Evolutionary conservation across 2,329 filamentous ascomycete genomes (phyloP).

Genomic region (Sphaerostilbella broomeana): DNA sequence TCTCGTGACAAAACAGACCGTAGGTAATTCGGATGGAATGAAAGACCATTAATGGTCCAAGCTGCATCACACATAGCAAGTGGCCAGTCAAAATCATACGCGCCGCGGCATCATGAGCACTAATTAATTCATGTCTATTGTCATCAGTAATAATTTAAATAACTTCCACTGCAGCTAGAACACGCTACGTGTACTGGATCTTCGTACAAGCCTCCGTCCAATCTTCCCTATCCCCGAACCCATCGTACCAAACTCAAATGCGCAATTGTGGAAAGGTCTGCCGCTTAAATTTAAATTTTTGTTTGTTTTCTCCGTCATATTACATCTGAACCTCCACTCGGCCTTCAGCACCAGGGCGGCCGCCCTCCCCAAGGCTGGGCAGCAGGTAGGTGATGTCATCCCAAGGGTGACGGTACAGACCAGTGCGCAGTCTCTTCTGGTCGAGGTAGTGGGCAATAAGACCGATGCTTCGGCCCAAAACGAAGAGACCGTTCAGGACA

Average conservation of each 20-base stretch:
- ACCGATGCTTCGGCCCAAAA: constrained; percentile 93
- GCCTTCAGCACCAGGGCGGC: constrained; percentile 68
- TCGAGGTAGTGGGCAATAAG: constrained; percentile 99
- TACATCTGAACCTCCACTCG: constrained; percentile 84
- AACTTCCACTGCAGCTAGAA: constrained; percentile 26
- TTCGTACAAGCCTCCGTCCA: constrained; percentile 31
- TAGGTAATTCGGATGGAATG: no score
- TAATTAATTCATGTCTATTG: constrained; percentile 27
- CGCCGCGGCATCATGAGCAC: no score
- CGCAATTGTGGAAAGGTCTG: constrained; percentile 23
- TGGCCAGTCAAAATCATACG: no score
- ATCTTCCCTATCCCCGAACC: constrained; percentile 22
- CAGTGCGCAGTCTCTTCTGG: constrained; percentile 98
- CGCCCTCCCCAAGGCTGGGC: constrained; percentile 66
- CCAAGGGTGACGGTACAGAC: constrained; percentile 98
- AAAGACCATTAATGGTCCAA: no score
- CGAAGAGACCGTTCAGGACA: constrained; percentile 98
- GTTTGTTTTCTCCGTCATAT: constrained; percentile 19
- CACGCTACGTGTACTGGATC: constrained; percentile 31
- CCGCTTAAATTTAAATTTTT: constrained; percentile 20
- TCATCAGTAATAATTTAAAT: constrained; percentile 27
- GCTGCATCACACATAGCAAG: no score
- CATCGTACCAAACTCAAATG: constrained; percentile 26
- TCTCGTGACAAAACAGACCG: no score
- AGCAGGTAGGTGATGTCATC: constrained; percentile 96